Conservation (phyloP, 139 green algal species). For the Chlorella sp. region DNA sequence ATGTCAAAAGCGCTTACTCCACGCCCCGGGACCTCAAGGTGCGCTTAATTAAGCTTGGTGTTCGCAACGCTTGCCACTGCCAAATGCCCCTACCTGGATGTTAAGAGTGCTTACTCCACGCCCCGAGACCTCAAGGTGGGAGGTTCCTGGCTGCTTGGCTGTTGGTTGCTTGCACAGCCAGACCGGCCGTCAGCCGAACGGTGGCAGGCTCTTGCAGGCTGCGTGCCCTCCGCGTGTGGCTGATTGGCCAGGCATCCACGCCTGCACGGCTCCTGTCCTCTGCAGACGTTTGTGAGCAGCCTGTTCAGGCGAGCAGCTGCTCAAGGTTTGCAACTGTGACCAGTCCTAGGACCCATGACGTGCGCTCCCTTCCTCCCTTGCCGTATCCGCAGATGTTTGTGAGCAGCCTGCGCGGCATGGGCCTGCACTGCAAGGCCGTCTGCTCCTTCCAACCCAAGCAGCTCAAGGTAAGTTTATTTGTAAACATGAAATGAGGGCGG, state of each 20-base stretch:
- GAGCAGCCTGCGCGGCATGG: conserved; percentile 48
- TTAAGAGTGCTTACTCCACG: conserved; percentile 64
- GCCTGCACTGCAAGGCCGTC: conserved; percentile 54
- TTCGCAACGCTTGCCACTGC: too few species aligned
- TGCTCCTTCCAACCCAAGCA: conserved; percentile 36
- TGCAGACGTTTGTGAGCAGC: too few species aligned
- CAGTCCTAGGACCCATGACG: too few species aligned
- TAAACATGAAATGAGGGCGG: neutral
- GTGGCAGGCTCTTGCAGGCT: too few species aligned
- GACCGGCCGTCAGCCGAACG: too few species aligned
- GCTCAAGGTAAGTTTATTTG: neutral
- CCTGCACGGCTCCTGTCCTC: too few species aligned
- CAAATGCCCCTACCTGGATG: conserved; percentile 69
- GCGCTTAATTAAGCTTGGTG: too few species aligned
- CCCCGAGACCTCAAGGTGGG: conserved; percentile 39
- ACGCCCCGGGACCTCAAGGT: conserved; percentile 47
- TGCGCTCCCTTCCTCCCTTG: too few species aligned
- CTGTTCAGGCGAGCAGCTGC: too few species aligned
- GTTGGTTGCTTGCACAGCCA: neutral
- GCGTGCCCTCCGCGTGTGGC: too few species aligned
- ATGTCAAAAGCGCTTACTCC: conserved; percentile 66
- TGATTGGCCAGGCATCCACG: too few species aligned
- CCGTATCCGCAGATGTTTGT: conserved; percentile 41
- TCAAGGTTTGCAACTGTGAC: too few species aligned
- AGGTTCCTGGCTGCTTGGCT: neutral